These are phyloP conservation scores for Rhizopus stolonifer DNA, from an alignment of 371 early-diverging fungal species.

Conservation along the genomic window DNA sequence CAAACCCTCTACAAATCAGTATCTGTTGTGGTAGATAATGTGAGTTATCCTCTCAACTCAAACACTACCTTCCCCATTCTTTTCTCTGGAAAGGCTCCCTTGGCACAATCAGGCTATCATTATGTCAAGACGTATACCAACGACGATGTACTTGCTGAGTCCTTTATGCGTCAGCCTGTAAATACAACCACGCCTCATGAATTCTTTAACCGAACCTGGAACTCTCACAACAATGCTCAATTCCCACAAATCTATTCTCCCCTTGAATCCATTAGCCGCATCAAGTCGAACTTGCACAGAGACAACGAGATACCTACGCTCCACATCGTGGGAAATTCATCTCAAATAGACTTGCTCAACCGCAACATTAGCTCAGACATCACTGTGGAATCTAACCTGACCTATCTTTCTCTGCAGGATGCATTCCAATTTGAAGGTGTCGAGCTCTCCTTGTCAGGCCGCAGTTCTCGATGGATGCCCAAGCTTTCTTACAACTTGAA, in stretches of 20 bases:
- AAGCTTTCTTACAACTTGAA: constrained; percentile 29
- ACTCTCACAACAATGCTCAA: constrained; percentile 4
- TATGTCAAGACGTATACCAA: too few species aligned
- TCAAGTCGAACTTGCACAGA: constrained; percentile 21
- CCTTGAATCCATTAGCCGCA: constrained; percentile 16
- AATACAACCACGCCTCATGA: constrained; percentile 16
- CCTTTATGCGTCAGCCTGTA: constrained; percentile 15
- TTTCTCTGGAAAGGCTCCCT: constrained; percentile 14
- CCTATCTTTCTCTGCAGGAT: constrained; percentile 19
- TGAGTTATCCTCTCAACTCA: neutral
- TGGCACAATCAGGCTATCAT: constrained; percentile 8
- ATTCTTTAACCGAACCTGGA: constrained; percentile 31
- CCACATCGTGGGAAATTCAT: constrained; percentile 14
- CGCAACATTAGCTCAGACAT: constrained; percentile 2
- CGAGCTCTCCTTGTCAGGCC: constrained; percentile 28
- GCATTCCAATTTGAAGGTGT: constrained; percentile 11
- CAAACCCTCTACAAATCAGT: constrained; percentile 9
- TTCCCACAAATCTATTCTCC: constrained; percentile 16
- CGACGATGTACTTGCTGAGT: neutral
- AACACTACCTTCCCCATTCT: constrained; percentile 1
- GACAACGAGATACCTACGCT: constrained; percentile 28
- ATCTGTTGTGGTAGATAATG: constrained; percentile 22
- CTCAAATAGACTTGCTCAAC: constrained; percentile 9
- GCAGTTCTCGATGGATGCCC: constrained; percentile 26
- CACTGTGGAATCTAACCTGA: constrained; percentile 11